phyloP scores from a whole-genome alignment of 2,329 filamentous ascomycete genomes.

The Penicillium sp. region DNA sequence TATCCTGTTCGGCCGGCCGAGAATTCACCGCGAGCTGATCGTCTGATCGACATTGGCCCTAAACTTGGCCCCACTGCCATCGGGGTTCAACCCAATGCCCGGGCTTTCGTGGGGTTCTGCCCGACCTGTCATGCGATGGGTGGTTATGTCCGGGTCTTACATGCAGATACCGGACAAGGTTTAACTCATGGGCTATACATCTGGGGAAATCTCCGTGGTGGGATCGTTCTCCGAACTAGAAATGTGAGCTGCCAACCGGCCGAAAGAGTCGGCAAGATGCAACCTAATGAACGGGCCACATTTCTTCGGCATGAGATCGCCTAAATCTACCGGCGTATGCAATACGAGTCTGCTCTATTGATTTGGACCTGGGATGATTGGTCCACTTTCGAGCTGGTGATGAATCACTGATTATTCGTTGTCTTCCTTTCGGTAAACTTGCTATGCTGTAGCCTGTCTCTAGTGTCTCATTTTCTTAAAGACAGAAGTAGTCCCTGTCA shows the following conservation, averaged over 20 bases:
- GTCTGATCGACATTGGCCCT: conserved; percentile 4
- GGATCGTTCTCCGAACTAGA: background rate
- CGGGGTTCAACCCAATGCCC: background rate
- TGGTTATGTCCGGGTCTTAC: background rate
- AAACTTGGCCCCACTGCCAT: background rate
- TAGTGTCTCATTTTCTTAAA: too few species aligned
- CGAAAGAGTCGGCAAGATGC: background rate
- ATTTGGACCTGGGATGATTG: too few species aligned
- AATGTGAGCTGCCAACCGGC: background rate
- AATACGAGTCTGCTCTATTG: too few species aligned
- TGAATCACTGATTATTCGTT: too few species aligned
- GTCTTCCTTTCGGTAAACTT: too few species aligned
- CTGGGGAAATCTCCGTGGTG: background rate
- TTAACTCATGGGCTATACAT: background rate
- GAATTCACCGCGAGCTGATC: conserved; percentile 17
- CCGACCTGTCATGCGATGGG: background rate
- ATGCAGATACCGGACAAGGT: background rate
- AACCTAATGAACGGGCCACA: background rate
- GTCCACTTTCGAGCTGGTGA: too few species aligned
- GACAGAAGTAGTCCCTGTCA: too few species aligned
- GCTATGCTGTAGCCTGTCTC: too few species aligned
- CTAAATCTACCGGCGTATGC: background rate
- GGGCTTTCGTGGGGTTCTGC: conserved; percentile 13
- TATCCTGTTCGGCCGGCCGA: conserved; percentile 19
- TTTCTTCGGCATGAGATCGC: background rate